Evolutionary conservation across 352 stramenopile species (phyloP), one percentile per base, ranked within the genome.

Genomic region (Phytophthora quininea): DNA sequence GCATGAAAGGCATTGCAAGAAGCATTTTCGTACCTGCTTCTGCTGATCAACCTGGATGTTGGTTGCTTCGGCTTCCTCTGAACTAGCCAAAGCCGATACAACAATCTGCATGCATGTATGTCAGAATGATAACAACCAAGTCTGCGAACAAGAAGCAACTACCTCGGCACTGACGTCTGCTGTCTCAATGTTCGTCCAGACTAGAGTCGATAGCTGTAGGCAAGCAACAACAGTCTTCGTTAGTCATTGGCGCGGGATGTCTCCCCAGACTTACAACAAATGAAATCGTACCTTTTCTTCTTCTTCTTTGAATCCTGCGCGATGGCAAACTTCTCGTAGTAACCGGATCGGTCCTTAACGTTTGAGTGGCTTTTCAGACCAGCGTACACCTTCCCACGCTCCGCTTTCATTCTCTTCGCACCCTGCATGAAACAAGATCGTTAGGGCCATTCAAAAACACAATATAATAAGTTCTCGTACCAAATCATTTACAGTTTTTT

Each of bases 271-370:
- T 24, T 24, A 24, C 19, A 24, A 24, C 19, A 24, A 24, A 24
- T 24, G 19, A 24, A 24, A 24, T 67, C 77, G 46, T 32, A 90
- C 83, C 69, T 80, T 62, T 74, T 82, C 57, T 95, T 95, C 74
- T 91, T 93, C 64, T 76, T 89, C 47, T 88, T 91, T 40, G 74
- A 83, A 6, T 62, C 51, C 10, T 54, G 14, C 1, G 77, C 58
- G 55, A 93, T 89, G n/a, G 68, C 62, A 74, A 95, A 82, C 40
- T 87, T 76, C 15, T 83, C 37, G 66, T 91, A 95, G 59, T 91
- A 91, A n/a, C 77, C 70, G 3, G 71, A 46, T 1, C 77, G 77
- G 30, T 82, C 74, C 0, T 71, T 57, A 6, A 46, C 54, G 5
- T 55, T 84, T 7, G 82, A 88, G 49, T 82, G 75, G 2, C 61